Evolutionary conservation across 768 basidiomycete genomes (phyloP).

Genomic region (Trichaptum fuscoviolaceum): DNA sequence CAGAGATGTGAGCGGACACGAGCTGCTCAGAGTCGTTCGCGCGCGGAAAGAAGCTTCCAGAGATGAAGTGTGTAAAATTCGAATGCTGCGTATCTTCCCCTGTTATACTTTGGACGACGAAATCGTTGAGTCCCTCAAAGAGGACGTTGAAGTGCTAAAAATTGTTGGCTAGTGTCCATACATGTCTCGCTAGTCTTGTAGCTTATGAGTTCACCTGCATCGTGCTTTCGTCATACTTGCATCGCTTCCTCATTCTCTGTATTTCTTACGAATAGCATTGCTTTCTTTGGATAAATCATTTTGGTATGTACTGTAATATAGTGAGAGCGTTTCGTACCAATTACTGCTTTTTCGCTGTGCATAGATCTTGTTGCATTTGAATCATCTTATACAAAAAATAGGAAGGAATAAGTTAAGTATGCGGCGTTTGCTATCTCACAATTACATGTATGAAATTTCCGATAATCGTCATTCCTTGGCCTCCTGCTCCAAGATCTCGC

Average conservation of each 20-base stretch:
- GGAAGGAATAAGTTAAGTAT: background rate
- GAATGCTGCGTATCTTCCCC: conserved; percentile 21
- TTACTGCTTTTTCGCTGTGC: background rate
- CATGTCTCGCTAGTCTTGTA: background rate
- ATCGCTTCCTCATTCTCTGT: background rate
- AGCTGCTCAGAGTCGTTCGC: conserved; percentile 21
- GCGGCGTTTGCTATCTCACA: background rate
- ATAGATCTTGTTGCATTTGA: background rate
- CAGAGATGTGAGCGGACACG: conserved; percentile 25
- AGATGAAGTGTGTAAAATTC: conserved; percentile 18
- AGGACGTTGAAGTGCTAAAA: conserved; percentile 13
- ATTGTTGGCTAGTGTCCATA: conserved; percentile 14
- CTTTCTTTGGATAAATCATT: background rate
- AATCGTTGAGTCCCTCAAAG: conserved; percentile 18
- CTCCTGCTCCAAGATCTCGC: conserved; percentile 71
- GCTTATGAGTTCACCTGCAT: background rate
- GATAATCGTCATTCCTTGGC: conserved; percentile 29
- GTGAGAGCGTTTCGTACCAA: background rate
- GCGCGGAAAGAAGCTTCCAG: conserved; percentile 18
- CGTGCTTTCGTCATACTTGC: background rate
- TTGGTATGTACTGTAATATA: background rate
- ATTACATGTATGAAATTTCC: background rate
- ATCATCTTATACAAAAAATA: background rate
- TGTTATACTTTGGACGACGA: conserved; percentile 22
- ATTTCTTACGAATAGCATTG: background rate